Evolutionary conservation across 176 grass and related monocot species (phyloP), one percentile per base, ranked within the genome.

Genomic region (Lolium rigidum): DNA sequence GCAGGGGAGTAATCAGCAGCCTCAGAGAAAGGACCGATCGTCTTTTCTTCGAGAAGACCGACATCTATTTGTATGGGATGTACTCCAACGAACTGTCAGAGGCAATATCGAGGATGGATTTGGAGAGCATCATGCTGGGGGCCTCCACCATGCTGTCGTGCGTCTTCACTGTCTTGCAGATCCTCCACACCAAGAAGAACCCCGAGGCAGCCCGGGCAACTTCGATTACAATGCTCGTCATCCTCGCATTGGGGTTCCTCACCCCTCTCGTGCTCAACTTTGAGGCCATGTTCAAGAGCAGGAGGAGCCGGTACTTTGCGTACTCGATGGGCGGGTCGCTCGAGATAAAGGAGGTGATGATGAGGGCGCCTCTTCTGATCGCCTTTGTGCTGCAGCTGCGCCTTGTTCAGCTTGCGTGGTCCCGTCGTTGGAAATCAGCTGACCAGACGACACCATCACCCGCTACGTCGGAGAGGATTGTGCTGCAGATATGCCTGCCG

Each of bases 1-100:
- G 87, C 22, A 82, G n/a, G 5, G 95, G 89, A 10, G 62, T 12
- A 4, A 94, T 98, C 49, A 86, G 48, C 54, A 98, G 93, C 90
- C 88, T 80, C 60, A 98, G 93, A 17, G 1, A 41, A 6, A 85
- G 25, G 7, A 85, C 76, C 46, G 95, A 95, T 41, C 35, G 15
- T 9, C 89, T 93, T 1, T 98, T 69, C 93, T 95, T 98, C n/a
- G 18, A 88, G 0, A 81, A 18, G 17, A 28, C 62, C 3, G 64
- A 83, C 7, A 59, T 92, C 9, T 1, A 0, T 16, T 39, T 86
- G 21, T 49, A 6, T 21, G 63, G 61, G 48, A 91, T 78, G 74
- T 87, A 79, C 76, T 10, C 3, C 20, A 1, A 11, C 2, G 3
- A 74, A 48, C 55, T 88, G 49, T 21, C 54, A 0, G 22, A 67